Evolutionary conservation across 352 stramenopile genomes (phyloP), one percentile per base, ranked within the genome.

Genomic region (Phytopythium kandeliae): DNA sequence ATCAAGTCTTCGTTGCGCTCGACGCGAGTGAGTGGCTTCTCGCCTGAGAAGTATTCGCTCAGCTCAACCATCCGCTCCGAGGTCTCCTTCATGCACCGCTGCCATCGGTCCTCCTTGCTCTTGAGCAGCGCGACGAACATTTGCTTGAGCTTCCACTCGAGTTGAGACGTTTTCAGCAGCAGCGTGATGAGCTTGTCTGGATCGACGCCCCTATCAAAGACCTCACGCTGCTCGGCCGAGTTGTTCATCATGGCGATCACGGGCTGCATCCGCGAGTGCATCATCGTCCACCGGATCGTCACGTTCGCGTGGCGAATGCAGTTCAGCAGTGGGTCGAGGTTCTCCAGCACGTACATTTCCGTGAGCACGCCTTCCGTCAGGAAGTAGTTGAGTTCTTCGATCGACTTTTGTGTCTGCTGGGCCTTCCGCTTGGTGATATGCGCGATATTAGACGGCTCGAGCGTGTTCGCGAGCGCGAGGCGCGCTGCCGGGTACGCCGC

Each of bases 81-180:
- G 0, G 80, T 93, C 50, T 95, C 82, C 24, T 78, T 85, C 74
- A 91, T 92, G 55, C 85, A 97, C 13, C 68, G 78, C 40, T 92
- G 79, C 94, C 94, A 98, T 11, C 90, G 86, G 19, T 86, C 71
- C 64, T 96, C 85, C 67, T 97, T 98, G 43, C 69, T 91, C 21
- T 80, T 85, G 12, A 98, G 65, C 28, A 98, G 65, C 8, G 79
- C 62, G 16, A 85, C 78, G 50, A 98, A 95, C 69, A 96, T 96
- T 55, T 92, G 78, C 69, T 98, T 98, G 3, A 98, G 67, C 48
- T 96, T 93, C 81, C 88, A 96, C 67, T 98, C 95, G 31, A 98
- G 69, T 63, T 98, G 92, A 8, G 91, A 95, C 0, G 89, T 85
- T 43, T 97, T 95, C 12, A 98, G 74, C 41, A 98, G 55, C 24